Base-by-base conservation (phyloP, 2,329 filamentous ascomycete species). In the Ophiostoma perfectum region DNA sequence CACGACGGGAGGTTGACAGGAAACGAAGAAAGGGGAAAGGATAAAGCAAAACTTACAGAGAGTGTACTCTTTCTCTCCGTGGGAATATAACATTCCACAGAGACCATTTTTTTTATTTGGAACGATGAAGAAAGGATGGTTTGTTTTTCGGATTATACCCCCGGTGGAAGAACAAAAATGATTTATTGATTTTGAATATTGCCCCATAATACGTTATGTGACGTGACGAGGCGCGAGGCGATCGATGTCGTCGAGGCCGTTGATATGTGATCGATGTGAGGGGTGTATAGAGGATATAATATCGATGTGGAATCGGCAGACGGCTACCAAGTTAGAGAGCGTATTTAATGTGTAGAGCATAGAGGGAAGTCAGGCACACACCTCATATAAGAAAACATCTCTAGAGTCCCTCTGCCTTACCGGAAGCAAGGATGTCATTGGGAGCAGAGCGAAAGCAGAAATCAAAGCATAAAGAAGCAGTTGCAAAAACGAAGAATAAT, bases 141-240 rank as follows among this genome's bases (percentile, higher is more conserved):
- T 49, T 65, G 38, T 60, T 60, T 68, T 70, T 73, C 70, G 67
- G 67, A 72, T 70, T 69, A 73, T 73, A 73, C 72, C 72, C 55
- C 71, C 70, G 66, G 70, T 68, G 70, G 69, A 65, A 65, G 39
- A 68, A 45, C 11, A 64, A 38, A 64, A 42, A 63, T 63, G 11
- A 27, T 49, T 49, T 62, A 47, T 68, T 68, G 63, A 62, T 66
- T 47, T 14, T 11, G 7, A 27, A 55, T 5, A 27, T 2, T 27
- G 12, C 45, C 5, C 3, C 3, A 18, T 27, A 9, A 18, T 27
- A 9, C n/a, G 3, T 4, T 55, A 27, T 55, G 18, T 7, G n/a
- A 6, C 18, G 49, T 55, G 49, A 27, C 6, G 27, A 27, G 27
- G 27, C 27, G 27, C 27, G 27, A 27, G 27, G 27, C 27, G 27